Evolutionary conservation across 495 filamentous ascomycete species (phyloP).

Genomic region (Choiromyces venosus): DNA sequence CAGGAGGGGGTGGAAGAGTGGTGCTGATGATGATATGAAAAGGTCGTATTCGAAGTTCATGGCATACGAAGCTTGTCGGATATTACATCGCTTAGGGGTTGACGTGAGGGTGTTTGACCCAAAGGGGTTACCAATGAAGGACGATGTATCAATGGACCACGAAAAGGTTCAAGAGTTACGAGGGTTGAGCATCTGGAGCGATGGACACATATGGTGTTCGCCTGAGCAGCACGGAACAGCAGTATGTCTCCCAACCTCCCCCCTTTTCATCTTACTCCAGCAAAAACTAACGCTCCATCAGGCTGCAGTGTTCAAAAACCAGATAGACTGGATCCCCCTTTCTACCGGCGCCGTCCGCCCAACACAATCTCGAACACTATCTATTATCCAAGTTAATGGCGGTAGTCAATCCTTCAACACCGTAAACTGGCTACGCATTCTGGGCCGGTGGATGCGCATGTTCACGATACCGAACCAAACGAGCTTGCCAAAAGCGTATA

Average conservation of each 20-base stretch:
- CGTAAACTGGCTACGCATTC: constrained; percentile 63
- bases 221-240: constrained; percentile 68
- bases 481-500: constrained; percentile 61
- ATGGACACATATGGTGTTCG: constrained; percentile 64
- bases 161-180: constrained; percentile 63
- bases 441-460: constrained; percentile 76
- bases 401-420: constrained; percentile 69
- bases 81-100: constrained; percentile 62
- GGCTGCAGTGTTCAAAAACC: constrained; percentile 69
- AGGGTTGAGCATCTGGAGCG: constrained; percentile 60
- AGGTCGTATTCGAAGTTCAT: constrained; percentile 60
- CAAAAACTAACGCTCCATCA: constrained; percentile 27
- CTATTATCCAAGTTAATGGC: constrained; percentile 60
- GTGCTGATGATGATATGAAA: background rate
- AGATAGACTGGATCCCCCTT: constrained; percentile 71
- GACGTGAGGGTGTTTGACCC: constrained; percentile 65
- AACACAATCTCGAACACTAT: constrained; percentile 63
- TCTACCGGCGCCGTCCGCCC: constrained; percentile 59
- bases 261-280: background rate
- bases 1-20: background rate
- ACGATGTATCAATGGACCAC: constrained; percentile 55
- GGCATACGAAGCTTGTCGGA: constrained; percentile 56
- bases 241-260: constrained; percentile 42
- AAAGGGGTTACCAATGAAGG: constrained; percentile 57
- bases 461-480: constrained; percentile 67